Conservation (phyloP, 768 basidiomycete genomes). For the Trichaptum fuscoviolaceum region DNA sequence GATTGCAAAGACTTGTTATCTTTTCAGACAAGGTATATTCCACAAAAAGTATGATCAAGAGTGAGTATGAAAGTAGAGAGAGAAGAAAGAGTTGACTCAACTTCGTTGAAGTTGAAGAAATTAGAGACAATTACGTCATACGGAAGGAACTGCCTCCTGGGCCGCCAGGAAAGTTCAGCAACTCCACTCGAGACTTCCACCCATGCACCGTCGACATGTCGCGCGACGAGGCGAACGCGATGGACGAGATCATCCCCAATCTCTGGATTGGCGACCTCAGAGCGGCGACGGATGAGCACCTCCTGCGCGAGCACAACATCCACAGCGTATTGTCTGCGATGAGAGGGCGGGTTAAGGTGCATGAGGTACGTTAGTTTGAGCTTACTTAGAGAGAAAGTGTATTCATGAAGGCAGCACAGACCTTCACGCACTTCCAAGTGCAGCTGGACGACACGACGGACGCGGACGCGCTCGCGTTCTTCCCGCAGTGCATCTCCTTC, state of each 20-base stretch:
- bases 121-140: no score
- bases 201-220: neutral
- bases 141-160: no score
- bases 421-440: constrained; percentile 75
- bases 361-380: constrained; percentile 42
- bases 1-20: no score
- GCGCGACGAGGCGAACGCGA: constrained; percentile 18
- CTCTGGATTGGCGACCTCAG: constrained; percentile 83
- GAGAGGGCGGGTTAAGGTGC: constrained; percentile 60
- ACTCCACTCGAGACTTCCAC: no score
- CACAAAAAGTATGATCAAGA: no score
- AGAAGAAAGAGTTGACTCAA: no score
- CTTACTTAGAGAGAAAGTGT: constrained; percentile 1
- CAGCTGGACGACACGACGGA: constrained; percentile 71
- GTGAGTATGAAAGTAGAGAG: no score
- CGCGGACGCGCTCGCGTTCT: constrained; percentile 72
- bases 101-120: no score
- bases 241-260: constrained; percentile 76
- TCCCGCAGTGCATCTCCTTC: constrained; percentile 77
- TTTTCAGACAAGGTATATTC: no score
- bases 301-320: constrained; percentile 66
- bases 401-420: constrained; percentile 35
- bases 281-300: constrained; percentile 58
- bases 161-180: no score
- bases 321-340: constrained; percentile 69